Base-by-base conservation (phyloP, 768 basidiomycete genomes). In the Suillus lakei region DNA sequence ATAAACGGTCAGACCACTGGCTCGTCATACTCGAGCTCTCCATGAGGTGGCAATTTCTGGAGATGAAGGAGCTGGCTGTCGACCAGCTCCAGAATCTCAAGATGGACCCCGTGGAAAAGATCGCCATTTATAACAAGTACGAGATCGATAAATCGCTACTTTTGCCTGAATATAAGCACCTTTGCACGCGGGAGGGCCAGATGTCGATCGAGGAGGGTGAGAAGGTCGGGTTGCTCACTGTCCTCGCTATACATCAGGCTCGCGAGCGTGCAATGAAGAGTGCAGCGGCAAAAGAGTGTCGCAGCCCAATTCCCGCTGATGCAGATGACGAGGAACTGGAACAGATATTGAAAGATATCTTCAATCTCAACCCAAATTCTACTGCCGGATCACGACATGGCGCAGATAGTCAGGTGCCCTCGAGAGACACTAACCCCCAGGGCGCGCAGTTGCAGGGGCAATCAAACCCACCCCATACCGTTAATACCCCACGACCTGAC, bases 41-140 rank as follows among this genome's bases (percentile, higher is more conserved):
- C 0, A 77, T 84, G 13, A 70, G 77, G 5, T 92, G 89, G 89
- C 44, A 69, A 0, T 91, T 91, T 66, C 67, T 66, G 0, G 82
- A 86, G 51, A 83, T 89, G 9, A 82, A 77, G 43, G 69, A 65
- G 56, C 86, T 80, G 0, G 87, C 88, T 0, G 73, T 89, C 0
- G 83, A 86, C 0, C 85, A 90, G 60, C 78, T 91, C 0, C 84
- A 87, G 62, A 78, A 80, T 68, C 75, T 84, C 15, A 34, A 74
- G 0, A 79, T 90, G 41, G 73, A 77, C 0, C 80, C 83, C 2
- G 79, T 90, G 0, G 81, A 86, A 4, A 86, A 87, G 32, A 85
- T 91, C 55, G 73, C 79, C 5, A 73, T 85, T 0, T 91, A 91
- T 68, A 88, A 88, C 54, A 71, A 73, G n/a, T 84, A 84, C 71